Percentiles rank a stretch among this genome's conserved stretches.
Evolutionary conservation across 257 asterid genomes (phyloP).

Genomic region (Lavandula angustifolia): DNA sequence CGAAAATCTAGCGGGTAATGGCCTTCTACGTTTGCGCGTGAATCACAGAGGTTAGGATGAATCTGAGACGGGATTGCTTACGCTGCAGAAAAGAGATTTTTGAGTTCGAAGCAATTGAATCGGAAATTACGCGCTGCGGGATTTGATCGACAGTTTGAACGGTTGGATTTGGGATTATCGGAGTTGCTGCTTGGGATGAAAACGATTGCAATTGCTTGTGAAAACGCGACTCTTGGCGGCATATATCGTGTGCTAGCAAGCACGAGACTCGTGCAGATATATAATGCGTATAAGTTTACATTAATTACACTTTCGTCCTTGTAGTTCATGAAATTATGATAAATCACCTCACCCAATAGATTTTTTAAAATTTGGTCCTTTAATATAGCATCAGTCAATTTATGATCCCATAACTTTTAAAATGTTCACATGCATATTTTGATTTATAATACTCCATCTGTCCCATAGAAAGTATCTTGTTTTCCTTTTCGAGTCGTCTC

Average conservation of each 20-base stretch:
- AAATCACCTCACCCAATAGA: too few species aligned
- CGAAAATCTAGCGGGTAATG: slow-evolving; percentile 14
- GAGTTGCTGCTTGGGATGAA: neutral
- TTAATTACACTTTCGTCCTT: slow-evolving; percentile 12
- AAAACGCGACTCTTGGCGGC: slow-evolving; percentile 31
- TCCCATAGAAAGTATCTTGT: too few species aligned
- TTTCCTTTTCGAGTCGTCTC: too few species aligned
- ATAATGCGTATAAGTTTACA: too few species aligned
- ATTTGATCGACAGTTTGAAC: slow-evolving; percentile 39
- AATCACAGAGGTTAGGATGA: slow-evolving; percentile 24
- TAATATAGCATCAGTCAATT: too few species aligned
- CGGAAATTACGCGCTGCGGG: slow-evolving; percentile 21
- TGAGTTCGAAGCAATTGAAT: slow-evolving; percentile 22
- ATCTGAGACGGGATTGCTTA: slow-evolving; percentile 31
- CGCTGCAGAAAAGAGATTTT: neutral
- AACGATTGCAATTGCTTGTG: neutral
- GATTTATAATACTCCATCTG: too few species aligned
- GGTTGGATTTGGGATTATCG: slow-evolving; percentile 29
- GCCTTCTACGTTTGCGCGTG: slow-evolving; percentile 1
- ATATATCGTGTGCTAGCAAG: neutral
- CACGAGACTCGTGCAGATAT: slow-evolving; percentile 7
- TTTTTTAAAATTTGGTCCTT: too few species aligned
- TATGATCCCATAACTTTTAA: too few species aligned
- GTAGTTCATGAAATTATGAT: neutral
- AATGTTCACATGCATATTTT: too few species aligned